Base-by-base conservation (phyloP, 805 yeast genomes). In the Wickerhamiella brachini region DNA sequence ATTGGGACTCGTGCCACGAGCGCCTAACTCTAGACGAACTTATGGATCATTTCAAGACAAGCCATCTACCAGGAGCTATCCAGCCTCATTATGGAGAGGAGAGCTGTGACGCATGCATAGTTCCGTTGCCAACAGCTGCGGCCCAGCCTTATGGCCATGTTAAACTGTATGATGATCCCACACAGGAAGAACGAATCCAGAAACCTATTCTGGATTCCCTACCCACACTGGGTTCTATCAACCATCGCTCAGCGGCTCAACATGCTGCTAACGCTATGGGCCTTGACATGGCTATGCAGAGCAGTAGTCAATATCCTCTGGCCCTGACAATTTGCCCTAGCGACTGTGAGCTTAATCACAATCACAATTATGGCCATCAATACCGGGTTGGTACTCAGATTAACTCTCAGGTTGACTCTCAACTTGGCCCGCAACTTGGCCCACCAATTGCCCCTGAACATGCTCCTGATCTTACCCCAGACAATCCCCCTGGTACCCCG, bases 1-100 rank as follows among this genome's bases (percentile, higher is more conserved):
- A 65, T 49, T 68, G 72, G 72, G 72, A 68, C 48, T 59, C 70
- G 3, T 68, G 72, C 50, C 64, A 64, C 20, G 65, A 61, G 23
- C 45, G 57, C 44, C 54, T 64, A n/a, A 59, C 57, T 26, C 47
- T 60, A 1, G 63, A 60, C 51, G 52, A 54, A n/a, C 54, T 59
- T 49, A 56, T 58, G 59, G 57, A 54, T 24, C 63, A 60, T 50
- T 48, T 59, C 48, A 50, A 55, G 31, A 50, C 34, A 3, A 46
- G 46, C 24, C 63, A 60, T 42, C 59, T 54, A 49, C 54, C 63
- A 42, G 68, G 63, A 34, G 60, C 63, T 9, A 41, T 60, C 13
- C 51, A 51, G 23, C 62, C 62, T 5, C 65, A 62, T 51, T 48
- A 53, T 42, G 53, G 55, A 9, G 31, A 31, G 7, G 52, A 44